Base-by-base conservation (phyloP, 2,329 filamentous ascomycete species). In the Fusarium bactridioides region DNA sequence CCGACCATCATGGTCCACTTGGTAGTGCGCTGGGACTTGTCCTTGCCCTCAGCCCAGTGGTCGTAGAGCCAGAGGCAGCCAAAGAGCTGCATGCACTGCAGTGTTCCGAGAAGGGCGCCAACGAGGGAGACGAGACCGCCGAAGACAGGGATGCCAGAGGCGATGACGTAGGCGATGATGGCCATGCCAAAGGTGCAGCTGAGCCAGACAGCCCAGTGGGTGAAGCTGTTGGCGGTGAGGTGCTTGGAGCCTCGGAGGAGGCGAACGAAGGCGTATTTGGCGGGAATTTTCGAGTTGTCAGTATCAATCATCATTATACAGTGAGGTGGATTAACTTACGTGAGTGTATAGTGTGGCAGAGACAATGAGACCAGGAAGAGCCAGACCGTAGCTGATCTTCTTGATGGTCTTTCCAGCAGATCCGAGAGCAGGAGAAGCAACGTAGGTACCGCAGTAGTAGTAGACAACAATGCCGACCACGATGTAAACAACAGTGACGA, bases 341-440 rank as follows among this genome's bases (percentile, higher is more conserved):
- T 80, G 79, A 41, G 73, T 71, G 31, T 79, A 70, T 3, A 80
- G 68, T 8, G 72, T 77, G 4, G 74, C 74, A 9, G 76, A 76
- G 10, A 77, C 78, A 3, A 79, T 57, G 0, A 80, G 72, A 27
- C 79, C 79, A 1, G 79, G 79, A 7, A 80, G 66, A 18, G 79
- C 78, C 0, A 80, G 56, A 3, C 83, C 84, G 56, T 86, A 86
- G 61, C 77, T 79, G 23, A 85, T 72, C 68, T 82, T 85, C 79
- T 86, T 86, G 57, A 84, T 77, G 1, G 75, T 67, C 4, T 58
- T 33, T 10, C 84, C 84, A 3, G 84, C 84, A 7, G 83, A 85
- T 12, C 84, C 85, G 8, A 87, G 80, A n/a, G 84, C 84, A 0
- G 85, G 85, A 1, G 83, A 85, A 1, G 84, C 82, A 4, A 87